These are phyloP conservation scores for Solanum peruvianum DNA, from an alignment of 257 asterid species.

Conservation along the genomic window DNA sequence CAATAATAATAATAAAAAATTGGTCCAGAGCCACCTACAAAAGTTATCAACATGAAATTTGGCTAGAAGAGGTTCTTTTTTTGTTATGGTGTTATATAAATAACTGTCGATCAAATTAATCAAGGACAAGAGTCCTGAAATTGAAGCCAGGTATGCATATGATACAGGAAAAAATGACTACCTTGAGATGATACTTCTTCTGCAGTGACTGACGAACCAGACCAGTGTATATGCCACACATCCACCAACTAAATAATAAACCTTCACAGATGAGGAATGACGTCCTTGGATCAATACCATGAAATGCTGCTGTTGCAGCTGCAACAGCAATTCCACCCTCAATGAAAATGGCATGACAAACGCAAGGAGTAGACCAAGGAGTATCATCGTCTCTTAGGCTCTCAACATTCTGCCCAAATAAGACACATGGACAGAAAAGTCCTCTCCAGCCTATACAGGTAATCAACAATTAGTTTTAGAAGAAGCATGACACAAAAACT, in stretches of 20 bases:
- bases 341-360: conserved; percentile 81
- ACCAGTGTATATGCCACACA: conserved; percentile 98
- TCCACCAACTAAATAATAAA: conserved; percentile 96
- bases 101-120: background rate
- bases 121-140: background rate
- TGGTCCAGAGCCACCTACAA: background rate
- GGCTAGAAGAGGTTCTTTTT: background rate
- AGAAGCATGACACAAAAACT: background rate
- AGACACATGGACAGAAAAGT: conserved; percentile 91
- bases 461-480: background rate
- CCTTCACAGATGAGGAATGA: conserved; percentile 85
- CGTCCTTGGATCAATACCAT: conserved; percentile 85
- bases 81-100: background rate
- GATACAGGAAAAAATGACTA: conserved; percentile 6
- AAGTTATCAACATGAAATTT: background rate
- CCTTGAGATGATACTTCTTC: conserved; percentile 98
- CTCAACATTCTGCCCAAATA: conserved; percentile 84
- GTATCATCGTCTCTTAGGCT: conserved; percentile 79
- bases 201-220: conserved; percentile 72
- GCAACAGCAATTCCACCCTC: conserved; percentile 90
- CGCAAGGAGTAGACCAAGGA: conserved; percentile 85
- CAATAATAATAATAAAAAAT: background rate
- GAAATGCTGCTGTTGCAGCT: conserved; percentile 55
- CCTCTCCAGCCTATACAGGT: conserved; percentile 62
- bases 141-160: background rate